These are phyloP conservation scores for Drechslerella dactyloides DNA, from an alignment of 2,329 filamentous ascomycete genomes.

Conservation along the genomic window DNA sequence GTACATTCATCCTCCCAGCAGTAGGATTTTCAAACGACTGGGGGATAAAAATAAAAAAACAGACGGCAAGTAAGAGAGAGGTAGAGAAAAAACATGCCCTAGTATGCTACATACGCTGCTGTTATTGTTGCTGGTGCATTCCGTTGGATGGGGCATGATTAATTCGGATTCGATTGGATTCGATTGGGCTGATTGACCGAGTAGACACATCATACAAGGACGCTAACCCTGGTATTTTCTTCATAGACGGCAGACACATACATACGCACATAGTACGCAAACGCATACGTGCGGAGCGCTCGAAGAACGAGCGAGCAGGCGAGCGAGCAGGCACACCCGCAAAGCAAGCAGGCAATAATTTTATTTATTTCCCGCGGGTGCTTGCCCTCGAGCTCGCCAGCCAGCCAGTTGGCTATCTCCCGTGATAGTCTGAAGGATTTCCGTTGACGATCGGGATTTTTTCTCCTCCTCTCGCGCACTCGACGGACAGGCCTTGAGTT, in stretches of 20 bases:
- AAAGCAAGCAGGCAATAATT: too few species aligned
- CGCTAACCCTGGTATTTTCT: constrained; percentile 43
- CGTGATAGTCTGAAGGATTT: constrained; percentile 33
- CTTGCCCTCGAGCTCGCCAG: constrained; percentile 15
- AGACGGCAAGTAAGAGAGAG: too few species aligned
- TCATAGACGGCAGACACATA: constrained; percentile 30
- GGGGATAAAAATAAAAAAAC: constrained; percentile 49
- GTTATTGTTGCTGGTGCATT: too few species aligned
- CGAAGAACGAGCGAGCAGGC: too few species aligned
- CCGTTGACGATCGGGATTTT: constrained; percentile 44
- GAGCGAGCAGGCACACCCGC: too few species aligned
- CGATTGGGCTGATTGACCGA: constrained; percentile 10
- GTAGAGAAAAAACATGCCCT: constrained; percentile 26
- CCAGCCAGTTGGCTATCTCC: constrained; percentile 34
- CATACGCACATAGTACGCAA: not conserved
- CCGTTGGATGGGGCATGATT: constrained; percentile 45
- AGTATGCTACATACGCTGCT: not conserved
- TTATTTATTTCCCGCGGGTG: too few species aligned
- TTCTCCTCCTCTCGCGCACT: not conserved
- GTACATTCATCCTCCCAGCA: too few species aligned
- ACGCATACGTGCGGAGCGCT: too few species aligned
- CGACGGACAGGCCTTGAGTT: constrained; percentile 30
- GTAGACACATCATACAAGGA: constrained; percentile 40
- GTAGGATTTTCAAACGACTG: too few species aligned
- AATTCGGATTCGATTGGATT: not conserved